Evolutionary conservation across 2,329 filamentous ascomycete genomes (phyloP).

Genomic region (Fusarium agapanthi): DNA sequence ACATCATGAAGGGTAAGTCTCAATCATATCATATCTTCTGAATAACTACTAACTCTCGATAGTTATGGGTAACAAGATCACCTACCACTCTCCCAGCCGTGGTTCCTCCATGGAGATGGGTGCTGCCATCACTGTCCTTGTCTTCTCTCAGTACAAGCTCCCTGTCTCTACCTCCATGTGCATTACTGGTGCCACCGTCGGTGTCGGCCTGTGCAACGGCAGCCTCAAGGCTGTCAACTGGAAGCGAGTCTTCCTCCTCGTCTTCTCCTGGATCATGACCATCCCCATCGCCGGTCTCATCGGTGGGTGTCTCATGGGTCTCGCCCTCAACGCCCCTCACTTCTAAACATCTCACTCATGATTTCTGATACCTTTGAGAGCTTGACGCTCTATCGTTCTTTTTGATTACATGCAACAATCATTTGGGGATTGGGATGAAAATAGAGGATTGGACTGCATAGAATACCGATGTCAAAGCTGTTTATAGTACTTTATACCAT

Average conservation of each 20-base stretch:
- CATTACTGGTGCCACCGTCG: constrained; percentile 81
- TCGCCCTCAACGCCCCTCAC: constrained; percentile 53
- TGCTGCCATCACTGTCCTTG: constrained; percentile 77
- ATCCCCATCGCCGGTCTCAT: constrained; percentile 54
- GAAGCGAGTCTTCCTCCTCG: constrained; percentile 73
- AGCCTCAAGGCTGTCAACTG: constrained; percentile 78
- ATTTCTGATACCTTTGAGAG: constrained; percentile 9
- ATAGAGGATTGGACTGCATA: constrained; percentile 26
- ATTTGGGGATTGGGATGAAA: neutral
- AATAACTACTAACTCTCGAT: constrained; percentile 22
- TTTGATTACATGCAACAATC: neutral
- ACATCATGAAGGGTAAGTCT: constrained; percentile 79
- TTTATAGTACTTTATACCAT: constrained; percentile 20
- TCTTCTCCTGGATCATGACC: constrained; percentile 67
- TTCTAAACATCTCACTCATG: constrained; percentile 32
- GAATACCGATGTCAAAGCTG: constrained; percentile 9
- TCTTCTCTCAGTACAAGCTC: constrained; percentile 79
- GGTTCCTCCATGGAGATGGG: constrained; percentile 82
- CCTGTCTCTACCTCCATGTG: constrained; percentile 83
- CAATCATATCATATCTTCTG: neutral
- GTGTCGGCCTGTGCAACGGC: constrained; percentile 81
- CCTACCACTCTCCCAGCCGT: constrained; percentile 68
- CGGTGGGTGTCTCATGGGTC: constrained; percentile 52
- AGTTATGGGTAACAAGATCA: constrained; percentile 86
- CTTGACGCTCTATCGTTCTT: constrained; percentile 9